Conservation (phyloP, 306 rosid species). For the Prunus campanulata region DNA sequence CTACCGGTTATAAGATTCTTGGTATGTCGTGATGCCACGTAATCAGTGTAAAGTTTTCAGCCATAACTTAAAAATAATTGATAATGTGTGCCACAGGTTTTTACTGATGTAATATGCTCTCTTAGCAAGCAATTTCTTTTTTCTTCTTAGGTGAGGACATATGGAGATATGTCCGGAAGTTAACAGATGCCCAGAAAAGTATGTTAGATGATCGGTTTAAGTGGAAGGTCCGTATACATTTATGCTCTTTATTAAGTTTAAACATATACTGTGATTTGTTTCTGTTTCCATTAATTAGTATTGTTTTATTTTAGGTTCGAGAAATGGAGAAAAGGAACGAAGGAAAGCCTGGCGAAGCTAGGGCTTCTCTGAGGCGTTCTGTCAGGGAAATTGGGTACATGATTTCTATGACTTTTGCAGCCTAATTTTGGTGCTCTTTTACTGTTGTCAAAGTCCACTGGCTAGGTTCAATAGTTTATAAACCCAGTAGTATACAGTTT, state of each 20-base stretch:
- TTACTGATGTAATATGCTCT: not conserved
- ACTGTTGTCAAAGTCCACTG: not conserved
- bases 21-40: constrained; percentile 50
- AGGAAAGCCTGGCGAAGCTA: constrained; percentile 98
- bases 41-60: not conserved
- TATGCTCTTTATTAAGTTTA: not conserved
- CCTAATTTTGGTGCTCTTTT: constrained; percentile 3
- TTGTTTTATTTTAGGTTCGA: constrained; percentile 52
- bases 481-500: not conserved
- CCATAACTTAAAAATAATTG: not conserved
- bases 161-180: constrained; percentile 94
- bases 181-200: constrained; percentile 97
- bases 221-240: constrained; percentile 72
- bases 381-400: constrained; percentile 83
- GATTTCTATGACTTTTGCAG: not conserved
- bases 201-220: constrained; percentile 95
- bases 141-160: constrained; percentile 80
- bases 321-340: constrained; percentile 98
- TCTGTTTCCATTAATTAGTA: constrained; percentile 14
- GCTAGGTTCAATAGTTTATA: not conserved
- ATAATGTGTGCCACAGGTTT: not conserved
- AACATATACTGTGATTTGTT: not conserved
- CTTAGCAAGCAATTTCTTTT: constrained; percentile 11
- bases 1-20: constrained; percentile 96
- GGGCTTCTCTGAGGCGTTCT: constrained; percentile 87